These are phyloP conservation scores for Lactarius tabidus DNA, from an alignment of 768 basidiomycete genomes.

Conservation along the genomic window DNA sequence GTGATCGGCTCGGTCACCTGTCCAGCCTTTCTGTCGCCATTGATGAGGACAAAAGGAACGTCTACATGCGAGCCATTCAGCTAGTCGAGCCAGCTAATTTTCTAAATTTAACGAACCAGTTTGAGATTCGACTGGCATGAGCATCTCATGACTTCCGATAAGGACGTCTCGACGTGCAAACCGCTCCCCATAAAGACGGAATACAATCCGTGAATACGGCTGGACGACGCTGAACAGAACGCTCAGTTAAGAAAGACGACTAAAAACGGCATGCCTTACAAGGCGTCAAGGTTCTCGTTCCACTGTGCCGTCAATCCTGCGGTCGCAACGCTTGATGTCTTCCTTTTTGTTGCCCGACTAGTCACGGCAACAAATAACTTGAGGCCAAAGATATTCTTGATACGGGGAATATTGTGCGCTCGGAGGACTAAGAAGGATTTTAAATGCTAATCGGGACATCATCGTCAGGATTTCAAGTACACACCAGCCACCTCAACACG, in stretches of 20 bases:
- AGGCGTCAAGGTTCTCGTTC: not conserved
- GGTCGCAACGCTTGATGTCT: not conserved
- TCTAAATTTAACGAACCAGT: not conserved
- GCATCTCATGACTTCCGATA: not conserved
- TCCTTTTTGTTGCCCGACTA: not conserved
- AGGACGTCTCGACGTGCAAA: not conserved
- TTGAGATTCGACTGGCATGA: not conserved
- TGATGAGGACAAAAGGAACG: not conserved
- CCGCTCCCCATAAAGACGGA: not conserved
- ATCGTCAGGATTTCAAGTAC: not conserved
- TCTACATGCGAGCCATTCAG: not conserved
- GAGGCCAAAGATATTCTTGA: not conserved
- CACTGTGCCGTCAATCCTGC: not conserved
- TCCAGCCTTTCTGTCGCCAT: not conserved
- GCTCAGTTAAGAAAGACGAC: not conserved
- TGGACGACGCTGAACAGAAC: not conserved
- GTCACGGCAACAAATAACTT: not conserved
- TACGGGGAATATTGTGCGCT: not conserved
- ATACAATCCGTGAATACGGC: not conserved
- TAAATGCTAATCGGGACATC: not conserved
- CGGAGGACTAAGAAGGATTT: not conserved
- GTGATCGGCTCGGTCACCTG: not conserved
- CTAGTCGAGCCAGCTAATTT: not conserved
- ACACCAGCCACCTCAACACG: not conserved
- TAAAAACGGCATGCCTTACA: not conserved